These are phyloP conservation scores for Akanthomyces lecanii DNA, from an alignment of 2,329 filamentous ascomycete genomes.

Conservation along the genomic window DNA sequence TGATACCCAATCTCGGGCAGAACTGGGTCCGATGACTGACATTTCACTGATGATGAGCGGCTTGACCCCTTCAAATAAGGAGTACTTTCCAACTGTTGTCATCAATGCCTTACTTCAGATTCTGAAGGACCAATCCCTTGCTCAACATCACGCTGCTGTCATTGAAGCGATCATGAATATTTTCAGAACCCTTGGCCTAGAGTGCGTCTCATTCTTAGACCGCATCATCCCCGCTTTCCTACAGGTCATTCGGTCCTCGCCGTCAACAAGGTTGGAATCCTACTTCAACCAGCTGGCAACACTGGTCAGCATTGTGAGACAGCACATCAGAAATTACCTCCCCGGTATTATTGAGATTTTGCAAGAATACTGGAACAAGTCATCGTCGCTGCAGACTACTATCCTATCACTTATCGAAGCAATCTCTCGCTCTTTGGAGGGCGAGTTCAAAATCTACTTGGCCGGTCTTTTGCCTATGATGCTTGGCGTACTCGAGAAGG, in stretches of 20 bases:
- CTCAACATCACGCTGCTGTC: conserved; percentile 86
- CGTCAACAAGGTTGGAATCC: conserved; percentile 75
- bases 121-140: conserved; percentile 82
- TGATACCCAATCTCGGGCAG: conserved; percentile 66
- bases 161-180: conserved; percentile 99
- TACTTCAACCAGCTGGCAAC: conserved; percentile 97
- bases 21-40: conserved; percentile 71
- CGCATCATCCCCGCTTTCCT: conserved; percentile 94
- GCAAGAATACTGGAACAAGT: conserved; percentile 84
- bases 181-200: conserved; percentile 90
- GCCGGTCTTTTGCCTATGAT: conserved; percentile 86
- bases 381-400: conserved; percentile 77
- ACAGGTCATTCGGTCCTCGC: conserved; percentile 77
- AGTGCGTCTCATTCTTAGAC: conserved; percentile 91
- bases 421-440: conserved; percentile 87
- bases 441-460: conserved; percentile 96
- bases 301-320: conserved; percentile 88
- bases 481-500: conserved; percentile 89
- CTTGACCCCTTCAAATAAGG: conserved; percentile 91
- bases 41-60: conserved; percentile 98
- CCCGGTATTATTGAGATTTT: conserved; percentile 82
- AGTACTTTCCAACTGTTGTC: conserved; percentile 97
- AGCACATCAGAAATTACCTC: conserved; percentile 90
- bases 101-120: conserved; percentile 94
- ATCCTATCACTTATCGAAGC: conserved; percentile 91